A percentile compares a stretch with the other conserved stretches of the same genome.
Conservation (phyloP, 2,329 filamentous ascomycete species). For the Penicillium occitanis region DNA sequence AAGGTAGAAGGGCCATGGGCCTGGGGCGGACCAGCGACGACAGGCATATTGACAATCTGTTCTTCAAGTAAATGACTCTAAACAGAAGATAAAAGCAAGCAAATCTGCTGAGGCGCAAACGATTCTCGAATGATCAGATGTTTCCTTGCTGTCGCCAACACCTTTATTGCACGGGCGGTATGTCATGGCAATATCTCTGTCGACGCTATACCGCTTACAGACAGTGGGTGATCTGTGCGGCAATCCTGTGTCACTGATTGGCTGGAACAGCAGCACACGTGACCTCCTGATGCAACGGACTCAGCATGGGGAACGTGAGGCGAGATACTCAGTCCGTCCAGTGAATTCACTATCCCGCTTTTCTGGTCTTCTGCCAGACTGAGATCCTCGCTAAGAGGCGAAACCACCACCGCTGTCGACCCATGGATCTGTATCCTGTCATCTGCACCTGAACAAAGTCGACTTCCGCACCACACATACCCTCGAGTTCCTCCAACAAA, state of each 20-base stretch:
- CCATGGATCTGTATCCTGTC: slow-evolving; percentile 16
- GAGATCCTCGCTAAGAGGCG: slow-evolving; percentile 7
- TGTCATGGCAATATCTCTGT: neutral
- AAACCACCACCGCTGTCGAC: slow-evolving; percentile 13
- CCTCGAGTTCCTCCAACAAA: neutral
- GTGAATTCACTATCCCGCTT: slow-evolving; percentile 15
- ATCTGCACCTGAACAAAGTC: neutral
- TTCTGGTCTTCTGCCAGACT: slow-evolving; percentile 1
- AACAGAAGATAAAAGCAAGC: neutral
- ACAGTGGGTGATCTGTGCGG: neutral
- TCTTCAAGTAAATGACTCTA: neutral
- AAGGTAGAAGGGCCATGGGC: slow-evolving; percentile 63
- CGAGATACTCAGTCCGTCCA: slow-evolving; percentile 13
- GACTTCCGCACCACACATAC: slow-evolving; percentile 4
- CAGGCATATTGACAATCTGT: slow-evolving; percentile 50
- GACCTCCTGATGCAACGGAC: slow-evolving; percentile 6
- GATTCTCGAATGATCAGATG: slow-evolving; percentile 6
- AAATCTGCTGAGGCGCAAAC: slow-evolving; percentile 6
- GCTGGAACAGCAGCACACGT: neutral
- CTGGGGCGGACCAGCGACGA: slow-evolving; percentile 54
- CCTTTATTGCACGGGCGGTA: slow-evolving; percentile 12
- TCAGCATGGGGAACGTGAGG: slow-evolving; percentile 13
- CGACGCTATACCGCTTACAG: neutral
- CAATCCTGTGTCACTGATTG: neutral
- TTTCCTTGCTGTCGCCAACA: slow-evolving; percentile 4